Percentiles rank a stretch among this genome's conserved stretches.
These are phyloP conservation scores for Millerozyma acaciae DNA, from an alignment of 805 yeast species.

Conservation along the genomic window DNA sequence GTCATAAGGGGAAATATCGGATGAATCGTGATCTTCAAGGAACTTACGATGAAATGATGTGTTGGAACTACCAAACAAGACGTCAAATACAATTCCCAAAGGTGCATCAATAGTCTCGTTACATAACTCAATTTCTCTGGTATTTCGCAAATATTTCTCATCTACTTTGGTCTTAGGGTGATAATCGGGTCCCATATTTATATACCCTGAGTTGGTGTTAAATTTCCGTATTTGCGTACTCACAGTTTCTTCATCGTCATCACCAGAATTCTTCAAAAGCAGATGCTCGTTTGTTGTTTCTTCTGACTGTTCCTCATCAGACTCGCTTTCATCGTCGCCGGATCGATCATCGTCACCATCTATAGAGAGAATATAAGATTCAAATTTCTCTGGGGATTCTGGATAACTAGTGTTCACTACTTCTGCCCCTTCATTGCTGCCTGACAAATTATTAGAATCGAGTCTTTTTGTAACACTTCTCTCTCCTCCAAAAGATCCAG, in stretches of 20 bases:
- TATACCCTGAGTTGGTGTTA: conserved; percentile 35
- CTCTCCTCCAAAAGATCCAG: not conserved
- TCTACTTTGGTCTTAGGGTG: conserved; percentile 57
- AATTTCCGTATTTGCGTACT: conserved; percentile 27
- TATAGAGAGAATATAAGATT: conserved; percentile 38
- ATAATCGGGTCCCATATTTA: conserved; percentile 59
- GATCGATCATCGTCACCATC: conserved; percentile 38
- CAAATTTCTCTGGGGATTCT: conserved; percentile 20
- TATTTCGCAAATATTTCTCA: conserved; percentile 38
- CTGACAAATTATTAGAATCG: conserved; percentile 10
- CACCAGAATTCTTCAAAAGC: conserved; percentile 1
- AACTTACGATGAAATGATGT: conserved; percentile 35
- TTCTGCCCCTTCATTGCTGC: conserved; percentile 9
- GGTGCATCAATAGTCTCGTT: conserved; percentile 62
- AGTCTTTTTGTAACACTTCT: conserved; percentile 3
- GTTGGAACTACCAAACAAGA: conserved; percentile 63
- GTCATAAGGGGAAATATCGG: conserved; percentile 39
- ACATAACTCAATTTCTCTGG: conserved; percentile 44
- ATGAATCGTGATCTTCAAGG: conserved; percentile 44
- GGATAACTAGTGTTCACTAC: conserved; percentile 8
- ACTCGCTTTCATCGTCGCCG: conserved; percentile 21
- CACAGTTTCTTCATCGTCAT: conserved; percentile 1
- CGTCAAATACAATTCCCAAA: conserved; percentile 65
- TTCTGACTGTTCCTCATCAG: conserved; percentile 18
- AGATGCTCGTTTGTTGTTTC: conserved; percentile 15